A percentile compares a stretch with the other conserved stretches of the same genome.
These are phyloP conservation scores for Penicillium chermesinum DNA, from an alignment of 495 filamentous ascomycete genomes.

Conservation along the genomic window DNA sequence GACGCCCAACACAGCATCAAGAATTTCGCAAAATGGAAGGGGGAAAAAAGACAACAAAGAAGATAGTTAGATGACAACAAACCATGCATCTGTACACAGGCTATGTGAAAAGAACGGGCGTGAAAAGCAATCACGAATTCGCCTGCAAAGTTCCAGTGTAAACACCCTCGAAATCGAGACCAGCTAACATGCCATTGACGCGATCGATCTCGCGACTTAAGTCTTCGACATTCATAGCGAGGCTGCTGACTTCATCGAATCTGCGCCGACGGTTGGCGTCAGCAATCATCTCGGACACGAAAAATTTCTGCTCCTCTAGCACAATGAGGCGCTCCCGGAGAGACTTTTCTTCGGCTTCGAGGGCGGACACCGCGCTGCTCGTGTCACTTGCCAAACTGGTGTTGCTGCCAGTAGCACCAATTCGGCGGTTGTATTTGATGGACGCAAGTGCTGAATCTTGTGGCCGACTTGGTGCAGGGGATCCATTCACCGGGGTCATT, in stretches of 20 bases:
- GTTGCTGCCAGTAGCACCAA: slow-evolving; percentile 48
- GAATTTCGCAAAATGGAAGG: not conserved
- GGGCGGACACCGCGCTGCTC: slow-evolving; percentile 59
- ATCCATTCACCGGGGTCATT: slow-evolving; percentile 26
- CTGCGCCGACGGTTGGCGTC: slow-evolving; percentile 73
- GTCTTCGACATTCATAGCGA: slow-evolving; percentile 80
- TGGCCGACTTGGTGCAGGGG: slow-evolving; percentile 26
- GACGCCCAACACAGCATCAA: slow-evolving; percentile 10
- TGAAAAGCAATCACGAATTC: slow-evolving; percentile 10
- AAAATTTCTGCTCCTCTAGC: slow-evolving; percentile 89
- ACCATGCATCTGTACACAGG: slow-evolving; percentile 12
- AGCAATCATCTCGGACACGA: slow-evolving; percentile 83
- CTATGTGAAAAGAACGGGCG: not conserved
- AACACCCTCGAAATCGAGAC: slow-evolving; percentile 48
- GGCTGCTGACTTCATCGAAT: slow-evolving; percentile 82
- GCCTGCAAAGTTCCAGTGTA: slow-evolving; percentile 32
- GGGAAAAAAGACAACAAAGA: not conserved
- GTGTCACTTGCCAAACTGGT: slow-evolving; percentile 56
- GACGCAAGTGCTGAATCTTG: slow-evolving; percentile 49
- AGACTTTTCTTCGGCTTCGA: slow-evolving; percentile 85
- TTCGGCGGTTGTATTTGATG: slow-evolving; percentile 50
- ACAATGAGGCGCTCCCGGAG: slow-evolving; percentile 80
- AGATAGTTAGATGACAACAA: slow-evolving; percentile 6
- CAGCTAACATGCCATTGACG: slow-evolving; percentile 48
- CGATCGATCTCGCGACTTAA: slow-evolving; percentile 76